Evolutionary conservation across 139 green algal species (phyloP).

Genomic region (Chlorella sp.): DNA sequence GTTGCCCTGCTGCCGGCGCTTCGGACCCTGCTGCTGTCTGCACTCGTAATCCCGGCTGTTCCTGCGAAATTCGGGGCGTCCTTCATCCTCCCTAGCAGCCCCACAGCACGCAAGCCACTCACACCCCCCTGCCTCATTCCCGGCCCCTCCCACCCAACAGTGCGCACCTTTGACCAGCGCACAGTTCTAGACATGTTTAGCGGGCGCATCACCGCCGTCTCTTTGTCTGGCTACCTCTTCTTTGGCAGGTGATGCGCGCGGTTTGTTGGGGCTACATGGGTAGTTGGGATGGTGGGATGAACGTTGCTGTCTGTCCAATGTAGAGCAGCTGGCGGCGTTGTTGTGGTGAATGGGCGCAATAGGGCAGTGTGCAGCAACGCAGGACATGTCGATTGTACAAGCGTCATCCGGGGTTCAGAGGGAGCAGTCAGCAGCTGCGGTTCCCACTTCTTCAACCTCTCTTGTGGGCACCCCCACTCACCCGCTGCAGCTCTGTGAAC

Average conservation of each 20-base stretch:
- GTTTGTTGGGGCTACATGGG: background rate
- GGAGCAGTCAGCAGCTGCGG: background rate
- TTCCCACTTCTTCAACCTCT: background rate
- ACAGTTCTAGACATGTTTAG: constrained; percentile 52
- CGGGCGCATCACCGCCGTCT: constrained; percentile 58
- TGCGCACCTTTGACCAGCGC: constrained; percentile 58
- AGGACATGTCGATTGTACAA: too few relatives aligned
- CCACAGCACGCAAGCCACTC: too few relatives aligned
- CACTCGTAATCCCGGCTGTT: too few relatives aligned
- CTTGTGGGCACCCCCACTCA: background rate
- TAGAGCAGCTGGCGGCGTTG: background rate
- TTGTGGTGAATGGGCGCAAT: background rate
- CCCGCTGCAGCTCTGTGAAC: constrained; percentile 47
- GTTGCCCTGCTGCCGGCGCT: background rate
- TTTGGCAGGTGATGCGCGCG: constrained; percentile 60
- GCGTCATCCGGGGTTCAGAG: background rate
- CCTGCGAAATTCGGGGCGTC: background rate
- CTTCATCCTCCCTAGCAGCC: background rate
- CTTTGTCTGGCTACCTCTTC: constrained; percentile 83
- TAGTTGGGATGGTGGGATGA: background rate
- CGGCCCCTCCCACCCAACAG: background rate
- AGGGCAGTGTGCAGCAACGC: background rate
- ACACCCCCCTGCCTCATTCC: background rate
- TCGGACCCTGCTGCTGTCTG: background rate
- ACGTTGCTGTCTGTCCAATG: background rate